phyloP scores from a whole-genome alignment of 2,329 filamentous ascomycete species.

The Uncinocarpus reesii region DNA sequence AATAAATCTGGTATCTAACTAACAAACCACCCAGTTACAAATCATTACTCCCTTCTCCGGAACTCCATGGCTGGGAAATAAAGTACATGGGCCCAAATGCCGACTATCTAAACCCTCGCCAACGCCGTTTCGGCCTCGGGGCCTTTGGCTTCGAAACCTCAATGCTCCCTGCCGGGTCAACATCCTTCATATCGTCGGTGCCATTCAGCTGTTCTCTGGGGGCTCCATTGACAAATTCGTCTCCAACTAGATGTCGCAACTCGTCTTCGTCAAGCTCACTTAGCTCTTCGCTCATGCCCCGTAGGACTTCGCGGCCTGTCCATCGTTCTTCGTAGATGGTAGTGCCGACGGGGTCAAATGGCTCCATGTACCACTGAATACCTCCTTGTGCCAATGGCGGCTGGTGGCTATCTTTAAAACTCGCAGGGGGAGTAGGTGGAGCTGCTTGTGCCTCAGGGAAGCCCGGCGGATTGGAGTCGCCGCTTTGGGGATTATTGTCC shows the following conservation, averaged over 20 bases:
- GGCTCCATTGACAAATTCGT: slow-evolving; percentile 36
- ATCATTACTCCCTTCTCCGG: too few relatives aligned
- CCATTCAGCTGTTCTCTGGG: slow-evolving; percentile 4
- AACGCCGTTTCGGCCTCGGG: slow-evolving; percentile 26
- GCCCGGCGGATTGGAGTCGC: slow-evolving; percentile 25
- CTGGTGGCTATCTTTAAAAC: slow-evolving; percentile 32
- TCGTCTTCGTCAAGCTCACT: slow-evolving; percentile 90
- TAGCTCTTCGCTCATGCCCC: slow-evolving; percentile 71
- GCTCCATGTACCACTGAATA: slow-evolving; percentile 75
- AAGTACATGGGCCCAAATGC: neutral
- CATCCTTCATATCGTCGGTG: neutral
- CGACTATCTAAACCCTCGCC: slow-evolving; percentile 25
- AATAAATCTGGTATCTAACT: slow-evolving; percentile 5
- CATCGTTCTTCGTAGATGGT: slow-evolving; percentile 67
- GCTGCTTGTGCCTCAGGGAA: slow-evolving; percentile 38
- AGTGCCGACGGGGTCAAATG: slow-evolving; percentile 69
- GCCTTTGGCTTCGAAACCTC: slow-evolving; percentile 17
- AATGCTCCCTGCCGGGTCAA: neutral
- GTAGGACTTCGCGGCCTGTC: slow-evolving; percentile 60
- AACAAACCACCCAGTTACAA: neutral
- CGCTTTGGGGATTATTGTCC: slow-evolving; percentile 19
- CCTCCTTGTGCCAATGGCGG: slow-evolving; percentile 59
- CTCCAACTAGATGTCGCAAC: slow-evolving; percentile 55
- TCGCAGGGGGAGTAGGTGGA: slow-evolving; percentile 33
- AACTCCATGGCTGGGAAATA: too few relatives aligned